Conservation (phyloP, 768 basidiomycete species). For the Termitomyces sp. region DNA sequence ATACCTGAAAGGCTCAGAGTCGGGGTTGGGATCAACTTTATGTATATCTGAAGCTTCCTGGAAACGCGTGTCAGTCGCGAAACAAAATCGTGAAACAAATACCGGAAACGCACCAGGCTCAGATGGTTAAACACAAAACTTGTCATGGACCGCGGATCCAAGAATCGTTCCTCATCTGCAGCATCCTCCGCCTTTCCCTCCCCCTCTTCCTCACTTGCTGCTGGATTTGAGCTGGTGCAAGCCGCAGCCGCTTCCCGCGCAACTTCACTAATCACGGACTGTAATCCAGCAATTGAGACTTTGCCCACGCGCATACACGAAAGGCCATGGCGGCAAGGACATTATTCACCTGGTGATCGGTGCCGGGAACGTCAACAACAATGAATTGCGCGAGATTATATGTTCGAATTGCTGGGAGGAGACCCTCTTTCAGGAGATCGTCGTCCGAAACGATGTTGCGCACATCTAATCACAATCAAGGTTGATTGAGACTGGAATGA, state of each 20-base stretch:
- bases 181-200: slow-evolving; percentile 22
- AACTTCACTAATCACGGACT: slow-evolving; percentile 83
- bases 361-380: slow-evolving; percentile 78
- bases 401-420: slow-evolving; percentile 72
- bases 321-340: background rate
- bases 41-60: slow-evolving; percentile 80
- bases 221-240: background rate
- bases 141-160: slow-evolving; percentile 78
- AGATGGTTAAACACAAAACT: slow-evolving; percentile 87
- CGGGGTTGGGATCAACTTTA: slow-evolving; percentile 55
- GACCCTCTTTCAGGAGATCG: slow-evolving; percentile 71
- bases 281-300: slow-evolving; percentile 8
- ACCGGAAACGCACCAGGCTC: slow-evolving; percentile 54
- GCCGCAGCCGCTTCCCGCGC: slow-evolving; percentile 43
- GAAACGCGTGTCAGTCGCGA: slow-evolving; percentile 10
- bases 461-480: slow-evolving; percentile 56
- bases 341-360: slow-evolving; percentile 66
- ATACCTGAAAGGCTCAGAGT: slow-evolving; percentile 77
- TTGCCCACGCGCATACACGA: background rate
- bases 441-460: slow-evolving; percentile 89
- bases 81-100: background rate
- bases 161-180: slow-evolving; percentile 63
- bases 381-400: slow-evolving; percentile 91
- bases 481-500: background rate
- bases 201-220: background rate